Evolutionary conservation across 2,329 filamentous ascomycete genomes (phyloP).

Genomic region (Alternaria brassicicola): DNA sequence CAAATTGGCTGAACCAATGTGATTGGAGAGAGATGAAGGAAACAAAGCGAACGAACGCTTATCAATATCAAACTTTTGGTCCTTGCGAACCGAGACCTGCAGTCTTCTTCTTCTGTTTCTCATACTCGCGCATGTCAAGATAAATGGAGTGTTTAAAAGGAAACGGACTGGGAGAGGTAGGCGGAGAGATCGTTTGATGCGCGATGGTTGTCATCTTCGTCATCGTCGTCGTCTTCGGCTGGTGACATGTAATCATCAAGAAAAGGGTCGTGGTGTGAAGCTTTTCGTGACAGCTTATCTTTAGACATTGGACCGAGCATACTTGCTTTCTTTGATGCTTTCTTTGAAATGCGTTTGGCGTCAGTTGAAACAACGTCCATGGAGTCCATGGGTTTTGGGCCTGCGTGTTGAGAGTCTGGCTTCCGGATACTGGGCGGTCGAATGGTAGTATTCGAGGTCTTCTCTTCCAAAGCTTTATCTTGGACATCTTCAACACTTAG

Average conservation of each 20-base stretch:
- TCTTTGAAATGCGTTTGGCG: not conserved
- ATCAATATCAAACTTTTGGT: slow-evolving; percentile 15
- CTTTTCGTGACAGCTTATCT: not conserved
- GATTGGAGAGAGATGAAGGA: not conserved
- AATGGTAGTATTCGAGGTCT: slow-evolving; percentile 39
- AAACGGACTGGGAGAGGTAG: slow-evolving; percentile 23
- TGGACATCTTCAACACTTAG: slow-evolving; percentile 20
- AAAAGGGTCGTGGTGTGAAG: not conserved
- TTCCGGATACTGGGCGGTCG: slow-evolving; percentile 34
- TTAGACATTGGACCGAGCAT: not conserved
- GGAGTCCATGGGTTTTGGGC: slow-evolving; percentile 23
- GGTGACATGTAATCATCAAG: slow-evolving; percentile 11
- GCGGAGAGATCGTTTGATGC: slow-evolving; percentile 14
- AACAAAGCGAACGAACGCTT: not conserved
- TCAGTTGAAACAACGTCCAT: slow-evolving; percentile 3
- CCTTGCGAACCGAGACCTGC: slow-evolving; percentile 10
- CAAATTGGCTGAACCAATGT: not conserved
- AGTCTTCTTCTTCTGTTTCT: slow-evolving; percentile 6
- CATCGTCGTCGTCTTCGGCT: slow-evolving; percentile 7
- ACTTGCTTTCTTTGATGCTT: not conserved
- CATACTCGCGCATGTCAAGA: slow-evolving; percentile 9
- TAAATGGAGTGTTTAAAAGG: slow-evolving; percentile 13
- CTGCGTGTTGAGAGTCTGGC: slow-evolving; percentile 29
- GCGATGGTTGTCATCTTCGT: slow-evolving; percentile 3
- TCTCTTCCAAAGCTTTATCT: slow-evolving; percentile 39